Base-by-base conservation (phyloP, 768 basidiomycete genomes). In the Podaxis sp. region DNA sequence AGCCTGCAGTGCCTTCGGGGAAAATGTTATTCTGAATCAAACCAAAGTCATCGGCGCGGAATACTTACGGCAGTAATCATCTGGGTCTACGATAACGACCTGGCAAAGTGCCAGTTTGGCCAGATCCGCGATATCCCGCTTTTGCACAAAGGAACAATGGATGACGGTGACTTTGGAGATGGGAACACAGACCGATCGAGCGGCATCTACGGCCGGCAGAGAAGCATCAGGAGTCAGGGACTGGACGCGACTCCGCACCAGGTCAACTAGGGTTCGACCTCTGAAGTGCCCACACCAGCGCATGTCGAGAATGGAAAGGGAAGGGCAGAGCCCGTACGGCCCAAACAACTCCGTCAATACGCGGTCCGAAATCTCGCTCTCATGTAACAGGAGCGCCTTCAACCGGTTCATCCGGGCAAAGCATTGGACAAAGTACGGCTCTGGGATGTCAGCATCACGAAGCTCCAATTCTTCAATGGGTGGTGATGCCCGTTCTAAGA, bases 221-320 rank as follows among this genome's bases (percentile, higher is more conserved):
- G 41, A 24, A 54, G 9, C 24, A 47, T 27, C 27, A 9, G 29
- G 37, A 17, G 4, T 24, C 13, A 33, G 47, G 25, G 15, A 19
- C 41, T 51, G 43, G 22, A 69, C 53, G 25, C 85, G 77, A 59
- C 76, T 79, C 55, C 66, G 69, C 49, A 84, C 84, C 15, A 87
- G 71, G 36, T 79, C 72, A 41, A 83, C 85, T 41, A 88, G 72
- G 22, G 81, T 80, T 1, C 68, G 70, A 19, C 85, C 85, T 29
- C 77, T 78, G 5, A 88, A 68, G 59, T 84, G 79, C 11, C 80
- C 77, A 66, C 86, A 88, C 85, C 84, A 87, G 27, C 84, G 79
- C 54, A 88, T 70, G 68, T 87, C 84, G 55, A 89, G 69, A 52
- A 73, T 73, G 47, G 70, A 68, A 47, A 87, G 79, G 57, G 67